Evolutionary conservation across 2,329 filamentous ascomycete species (phyloP), one percentile per base, ranked within the genome.

Genomic region (Hypocrella siamensis): DNA sequence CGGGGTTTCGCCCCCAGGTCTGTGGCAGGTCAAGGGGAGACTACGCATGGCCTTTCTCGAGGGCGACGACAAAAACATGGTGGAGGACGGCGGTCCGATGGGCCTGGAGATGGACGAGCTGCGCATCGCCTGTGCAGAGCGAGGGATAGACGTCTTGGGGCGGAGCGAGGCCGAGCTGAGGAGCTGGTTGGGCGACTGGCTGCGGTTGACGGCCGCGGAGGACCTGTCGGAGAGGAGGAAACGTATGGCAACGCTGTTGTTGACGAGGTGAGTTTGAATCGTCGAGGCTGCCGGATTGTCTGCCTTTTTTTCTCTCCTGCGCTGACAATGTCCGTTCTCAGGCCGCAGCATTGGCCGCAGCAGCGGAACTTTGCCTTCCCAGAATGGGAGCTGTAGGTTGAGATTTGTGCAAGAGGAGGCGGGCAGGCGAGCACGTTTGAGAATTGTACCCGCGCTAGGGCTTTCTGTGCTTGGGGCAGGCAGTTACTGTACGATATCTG

Each of bases 31-130:
- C 32, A 63, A 64, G 39, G 57, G 84, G 26, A 42, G 45, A 31
- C 55, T 58, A 42, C 61, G 67, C 39, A 56, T 83, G 42, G 55
- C 63, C 26, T 82, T 80, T 46, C 49, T 94, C 38, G 64, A 65
- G 28, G 55, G 64, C 24, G 86, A 94, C 54, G 83, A 92, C 53
- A 54, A 46, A 39, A 58, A 88, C 49, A 66, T 94, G 30, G 45
- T 63, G 14, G 57, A 62, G 24, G 67, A 70, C 29, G 80, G 79
- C 1, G 79, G 76, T 0, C 46, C 48, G 7, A 45, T 45, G 32
- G 65, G 55, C 16, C 56, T 92, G 42, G 65, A 66, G 40, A 54
- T 54, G 6, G 67, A 70, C 25, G 83, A 92, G 58, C 56, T 85
- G 15, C 56, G 58, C 37, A 65, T 83, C 36, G 82, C 82, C 11